Evolutionary conservation across 208 protist genomes (phyloP), one percentile per base, ranked within the genome.

Genomic region (Porcisia hertigi): DNA sequence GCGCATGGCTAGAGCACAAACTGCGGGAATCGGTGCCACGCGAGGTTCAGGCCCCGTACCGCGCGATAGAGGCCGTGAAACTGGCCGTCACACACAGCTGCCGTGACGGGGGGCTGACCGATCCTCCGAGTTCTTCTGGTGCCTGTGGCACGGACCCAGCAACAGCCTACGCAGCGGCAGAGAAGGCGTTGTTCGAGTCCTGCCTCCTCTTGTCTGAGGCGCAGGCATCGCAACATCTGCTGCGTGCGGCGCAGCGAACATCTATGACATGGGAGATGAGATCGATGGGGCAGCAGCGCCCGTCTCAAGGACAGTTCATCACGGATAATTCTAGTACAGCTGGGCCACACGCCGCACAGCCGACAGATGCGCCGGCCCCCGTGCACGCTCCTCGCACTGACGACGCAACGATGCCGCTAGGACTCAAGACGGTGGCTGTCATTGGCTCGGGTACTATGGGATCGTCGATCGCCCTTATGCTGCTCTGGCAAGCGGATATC

Each of bases 391-490:
- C 54, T 11, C 1, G 5, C 36, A 9, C 69, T 12, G 52, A 41
- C 2, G 57, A 74, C 43, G 12, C n/a, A 30, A 39, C 70, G 39
- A 36, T 14, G 57, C 39, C 7, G 45, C 36, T 74, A 25, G 65
- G 64, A 14, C 55, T 96, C 41, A 75, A 79, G 12, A 72, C 59
- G 11, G 76, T 94, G 3, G 87, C 79, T 47, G 85, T 98, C 43
- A 84, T 98, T 58, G 95, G 96, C 30, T 90, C 90, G 25, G 93
- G 93, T 20, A 87, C 86, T 23, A 87, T 97, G 79, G 95, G 93
- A 47, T 85, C 82, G 14, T 93, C 89, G 2, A 87, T 98, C 54
- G 88, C 87, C 0, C 85, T 96, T 34, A 76, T 89, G n/a, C 75
- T 92, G 6, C 76, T 97, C 25, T 77, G 86, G 62, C 75, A 74